A percentile compares a stretch with the other conserved stretches of the same genome.
Conservation (phyloP, 345 rosid genomes). For the Toxicodendron radicans region DNA sequence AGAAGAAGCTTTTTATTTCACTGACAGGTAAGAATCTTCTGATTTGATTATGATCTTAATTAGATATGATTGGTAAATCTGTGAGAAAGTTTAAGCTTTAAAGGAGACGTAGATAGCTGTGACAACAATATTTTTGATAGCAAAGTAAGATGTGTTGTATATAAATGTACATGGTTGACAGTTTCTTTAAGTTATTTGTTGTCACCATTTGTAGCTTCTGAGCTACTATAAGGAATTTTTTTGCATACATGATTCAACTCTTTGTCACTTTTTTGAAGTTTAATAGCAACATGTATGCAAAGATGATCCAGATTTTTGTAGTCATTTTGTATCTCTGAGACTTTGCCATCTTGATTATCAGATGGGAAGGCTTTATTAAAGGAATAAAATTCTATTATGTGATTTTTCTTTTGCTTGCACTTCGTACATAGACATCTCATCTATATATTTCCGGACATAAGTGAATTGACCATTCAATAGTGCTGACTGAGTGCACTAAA, state of each 20-base stretch:
- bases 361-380: background rate
- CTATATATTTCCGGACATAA: background rate
- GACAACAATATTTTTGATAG: no score
- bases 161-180: background rate
- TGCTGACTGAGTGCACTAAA: background rate
- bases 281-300: background rate
- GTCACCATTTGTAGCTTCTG: background rate
- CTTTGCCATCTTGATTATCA: background rate
- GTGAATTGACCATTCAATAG: background rate
- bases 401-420: background rate
- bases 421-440: no score
- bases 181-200: background rate
- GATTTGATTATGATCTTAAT: constrained; percentile 12
- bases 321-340: background rate
- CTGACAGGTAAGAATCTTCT: constrained; percentile 65
- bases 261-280: background rate
- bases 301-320: background rate
- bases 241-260: background rate
- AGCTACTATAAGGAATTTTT: background rate
- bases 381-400: background rate
- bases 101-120: background rate
- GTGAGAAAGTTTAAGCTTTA: constrained; percentile 2
- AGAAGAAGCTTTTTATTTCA: constrained; percentile 97
- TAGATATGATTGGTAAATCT: background rate
- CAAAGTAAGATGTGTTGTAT: background rate